A percentile compares a stretch with the other conserved stretches of the same genome.
Conservation (phyloP, 2,329 filamentous ascomycete genomes). For the Zymoseptoria crescenta region DNA sequence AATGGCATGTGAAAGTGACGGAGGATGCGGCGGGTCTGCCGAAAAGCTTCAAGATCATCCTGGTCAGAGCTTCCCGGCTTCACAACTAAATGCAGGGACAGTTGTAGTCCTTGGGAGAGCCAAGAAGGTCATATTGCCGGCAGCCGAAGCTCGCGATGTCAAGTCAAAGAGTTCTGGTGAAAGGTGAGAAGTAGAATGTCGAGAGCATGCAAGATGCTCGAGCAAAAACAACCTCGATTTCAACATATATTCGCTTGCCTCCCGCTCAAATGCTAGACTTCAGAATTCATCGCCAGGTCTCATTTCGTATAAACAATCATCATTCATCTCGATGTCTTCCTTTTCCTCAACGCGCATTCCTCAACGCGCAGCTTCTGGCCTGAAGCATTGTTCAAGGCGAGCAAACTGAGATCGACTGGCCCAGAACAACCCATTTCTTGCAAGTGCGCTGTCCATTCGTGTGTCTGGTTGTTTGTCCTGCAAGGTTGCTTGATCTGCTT, state of each 20-base stretch:
- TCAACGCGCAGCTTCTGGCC: background rate
- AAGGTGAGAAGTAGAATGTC: background rate
- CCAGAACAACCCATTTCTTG: too few species aligned
- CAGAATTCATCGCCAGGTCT: background rate
- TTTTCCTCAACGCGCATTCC: background rate
- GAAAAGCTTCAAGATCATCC: background rate
- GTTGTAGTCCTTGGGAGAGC: background rate
- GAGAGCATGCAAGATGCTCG: background rate
- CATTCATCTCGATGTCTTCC: background rate
- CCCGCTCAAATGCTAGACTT: background rate
- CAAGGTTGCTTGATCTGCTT: background rate
- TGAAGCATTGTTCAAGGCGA: background rate
- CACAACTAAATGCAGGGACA: background rate
- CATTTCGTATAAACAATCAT: background rate
- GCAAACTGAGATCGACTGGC: background rate
- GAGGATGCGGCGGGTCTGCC: background rate
- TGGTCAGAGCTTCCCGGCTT: background rate
- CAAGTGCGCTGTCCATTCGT: too few species aligned
- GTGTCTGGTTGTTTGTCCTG: too few species aligned
- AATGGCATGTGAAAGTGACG: background rate
- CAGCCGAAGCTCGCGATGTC: too few species aligned
- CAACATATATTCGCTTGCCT: background rate
- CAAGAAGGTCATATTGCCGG: too few species aligned
- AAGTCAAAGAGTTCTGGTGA: too few species aligned
- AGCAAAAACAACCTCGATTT: background rate